Evolutionary conservation across 2,329 filamentous ascomycete genomes (phyloP).

Genomic region (Monilinia fructigena): DNA sequence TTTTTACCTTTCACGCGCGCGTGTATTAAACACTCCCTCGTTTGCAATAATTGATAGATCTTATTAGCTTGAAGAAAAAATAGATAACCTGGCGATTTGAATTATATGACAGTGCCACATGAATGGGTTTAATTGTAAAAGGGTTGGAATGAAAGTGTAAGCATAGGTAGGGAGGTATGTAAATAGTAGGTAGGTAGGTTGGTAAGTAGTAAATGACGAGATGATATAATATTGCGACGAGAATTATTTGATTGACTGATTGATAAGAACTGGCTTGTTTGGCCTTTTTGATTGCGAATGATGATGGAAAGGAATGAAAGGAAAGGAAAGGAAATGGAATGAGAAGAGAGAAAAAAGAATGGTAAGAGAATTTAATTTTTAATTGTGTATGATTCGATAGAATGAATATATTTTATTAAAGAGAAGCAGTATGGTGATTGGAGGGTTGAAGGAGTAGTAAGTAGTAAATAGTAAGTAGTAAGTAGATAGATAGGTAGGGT

Average conservation of each 20-base stretch:
- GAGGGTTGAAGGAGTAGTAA: too few relatives aligned
- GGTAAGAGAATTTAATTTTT: too few relatives aligned
- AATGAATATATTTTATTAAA: too few relatives aligned
- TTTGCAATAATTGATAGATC: background rate
- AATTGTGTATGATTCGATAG: too few relatives aligned
- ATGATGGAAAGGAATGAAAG: too few relatives aligned
- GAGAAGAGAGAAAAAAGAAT: too few relatives aligned
- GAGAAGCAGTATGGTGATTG: too few relatives aligned
- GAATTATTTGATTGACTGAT: background rate
- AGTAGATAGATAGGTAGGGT: too few relatives aligned
- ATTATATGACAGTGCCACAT: background rate
- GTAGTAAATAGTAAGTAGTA: too few relatives aligned
- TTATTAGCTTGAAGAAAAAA: background rate
- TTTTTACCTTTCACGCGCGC: slow-evolving; percentile 14
- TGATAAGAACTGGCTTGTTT: background rate
- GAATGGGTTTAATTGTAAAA: background rate
- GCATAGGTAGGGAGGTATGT: background rate
- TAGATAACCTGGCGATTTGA: background rate
- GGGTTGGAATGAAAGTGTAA: background rate
- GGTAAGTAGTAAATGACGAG: background rate
- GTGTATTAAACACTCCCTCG: slow-evolving; percentile 2
- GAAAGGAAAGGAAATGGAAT: too few relatives aligned
- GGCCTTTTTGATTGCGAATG: too few relatives aligned
- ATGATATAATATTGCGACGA: background rate
- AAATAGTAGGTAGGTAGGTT: background rate